phyloP scores from a whole-genome alignment of 176 grass and related monocot genomes.

The Raddia guianensis region DNA sequence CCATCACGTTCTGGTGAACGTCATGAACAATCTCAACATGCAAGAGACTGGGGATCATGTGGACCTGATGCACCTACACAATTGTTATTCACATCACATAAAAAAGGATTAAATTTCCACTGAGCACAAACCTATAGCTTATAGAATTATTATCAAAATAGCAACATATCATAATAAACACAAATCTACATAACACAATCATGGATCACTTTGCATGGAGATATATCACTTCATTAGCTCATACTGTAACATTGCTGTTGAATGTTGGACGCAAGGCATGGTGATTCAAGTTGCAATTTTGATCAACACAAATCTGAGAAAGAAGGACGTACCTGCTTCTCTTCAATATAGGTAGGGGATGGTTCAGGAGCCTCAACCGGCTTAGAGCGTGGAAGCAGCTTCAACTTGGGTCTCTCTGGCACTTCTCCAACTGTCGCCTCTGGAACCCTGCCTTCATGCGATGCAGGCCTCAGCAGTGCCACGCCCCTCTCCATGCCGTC shows the following conservation, averaged over 20 bases:
- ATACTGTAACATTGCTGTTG: not conserved
- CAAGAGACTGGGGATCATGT: constrained; percentile 29
- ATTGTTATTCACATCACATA: constrained; percentile 27
- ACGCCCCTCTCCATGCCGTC: constrained; percentile 45
- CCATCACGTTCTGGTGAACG: constrained; percentile 43
- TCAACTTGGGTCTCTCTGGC: constrained; percentile 74
- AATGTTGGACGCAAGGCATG: not conserved
- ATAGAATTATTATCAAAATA: constrained; percentile 2
- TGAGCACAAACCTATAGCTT: not conserved
- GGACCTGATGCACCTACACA: constrained; percentile 48
- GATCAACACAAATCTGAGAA: not conserved
- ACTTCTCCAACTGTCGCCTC: constrained; percentile 47
- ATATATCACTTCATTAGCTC: constrained; percentile 6
- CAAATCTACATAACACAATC: constrained; percentile 23
- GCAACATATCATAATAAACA: not conserved
- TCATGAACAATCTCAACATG: constrained; percentile 53
- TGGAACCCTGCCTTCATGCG: constrained; percentile 64
- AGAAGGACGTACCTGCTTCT: constrained; percentile 60
- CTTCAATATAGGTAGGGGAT: constrained; percentile 55
- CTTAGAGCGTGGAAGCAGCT: constrained; percentile 78
- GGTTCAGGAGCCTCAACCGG: constrained; percentile 58
- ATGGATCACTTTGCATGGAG: constrained; percentile 3
- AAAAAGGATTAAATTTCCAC: constrained; percentile 16
- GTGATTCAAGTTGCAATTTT: not conserved
- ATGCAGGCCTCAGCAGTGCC: constrained; percentile 55